Evolutionary conservation across 1,139 yeast species (phyloP).

Genomic region (Protomyces macrosporus): DNA sequence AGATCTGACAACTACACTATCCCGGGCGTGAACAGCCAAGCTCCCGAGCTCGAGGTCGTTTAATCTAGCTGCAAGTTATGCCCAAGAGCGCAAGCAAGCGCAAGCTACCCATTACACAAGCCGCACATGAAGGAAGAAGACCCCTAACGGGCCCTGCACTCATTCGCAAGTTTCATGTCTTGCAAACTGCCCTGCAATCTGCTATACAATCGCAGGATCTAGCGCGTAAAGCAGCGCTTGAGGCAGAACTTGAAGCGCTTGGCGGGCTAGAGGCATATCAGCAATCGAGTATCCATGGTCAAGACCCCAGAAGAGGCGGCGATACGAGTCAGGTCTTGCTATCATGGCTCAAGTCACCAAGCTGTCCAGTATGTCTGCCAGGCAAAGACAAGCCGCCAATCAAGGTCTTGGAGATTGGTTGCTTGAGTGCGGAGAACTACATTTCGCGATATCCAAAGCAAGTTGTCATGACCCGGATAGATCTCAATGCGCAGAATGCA

Average conservation of each 20-base stretch:
- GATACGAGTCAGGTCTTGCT: constrained; percentile 75
- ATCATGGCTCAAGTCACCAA: constrained; percentile 51
- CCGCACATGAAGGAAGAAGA: not conserved
- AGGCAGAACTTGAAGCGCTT: constrained; percentile 52
- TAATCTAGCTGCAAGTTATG: not conserved
- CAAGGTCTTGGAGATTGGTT: constrained; percentile 26
- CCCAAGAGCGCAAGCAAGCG: not conserved
- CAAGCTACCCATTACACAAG: not conserved
- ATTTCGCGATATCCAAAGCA: constrained; percentile 9
- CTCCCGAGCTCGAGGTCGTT: no score
- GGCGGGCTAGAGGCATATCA: constrained; percentile 68
- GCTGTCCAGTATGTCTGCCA: not conserved
- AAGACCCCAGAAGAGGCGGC: constrained; percentile 71
- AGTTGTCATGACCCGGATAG: constrained; percentile 47
- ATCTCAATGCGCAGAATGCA: constrained; percentile 74
- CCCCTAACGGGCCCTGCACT: constrained; percentile 29
- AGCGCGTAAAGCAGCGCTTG: constrained; percentile 48
- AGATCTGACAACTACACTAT: no score
- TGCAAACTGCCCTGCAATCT: constrained; percentile 37
- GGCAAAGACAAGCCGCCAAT: not conserved
- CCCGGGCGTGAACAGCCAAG: no score
- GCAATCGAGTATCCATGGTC: constrained; percentile 79
- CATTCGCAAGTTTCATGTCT: constrained; percentile 39
- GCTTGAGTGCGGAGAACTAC: constrained; percentile 25
- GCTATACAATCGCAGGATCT: not conserved